A percentile compares a stretch with the other conserved stretches of the same genome.
These are phyloP conservation scores for Anisodus acutangulus DNA, from an alignment of 257 asterid genomes.

Conservation along the genomic window DNA sequence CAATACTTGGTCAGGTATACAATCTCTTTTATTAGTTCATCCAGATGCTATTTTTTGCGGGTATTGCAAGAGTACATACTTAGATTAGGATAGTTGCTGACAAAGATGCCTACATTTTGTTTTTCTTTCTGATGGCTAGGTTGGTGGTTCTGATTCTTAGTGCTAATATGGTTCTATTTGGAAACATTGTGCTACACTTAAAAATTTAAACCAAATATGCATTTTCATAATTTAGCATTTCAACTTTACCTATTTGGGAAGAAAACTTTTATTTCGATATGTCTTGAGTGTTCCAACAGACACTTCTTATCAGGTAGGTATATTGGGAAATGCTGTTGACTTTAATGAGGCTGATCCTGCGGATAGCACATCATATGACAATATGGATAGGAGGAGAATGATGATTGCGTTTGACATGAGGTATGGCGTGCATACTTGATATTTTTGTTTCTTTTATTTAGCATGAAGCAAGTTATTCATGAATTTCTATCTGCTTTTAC, in stretches of 20 bases:
- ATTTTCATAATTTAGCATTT: not conserved
- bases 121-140: conserved; percentile 17
- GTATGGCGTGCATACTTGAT: conserved; percentile 42
- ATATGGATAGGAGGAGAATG: conserved; percentile 70
- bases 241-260: not conserved
- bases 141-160: not conserved
- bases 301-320: conserved; percentile 69
- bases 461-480: conserved; percentile 29
- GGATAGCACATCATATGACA: conserved; percentile 50
- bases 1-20: not conserved
- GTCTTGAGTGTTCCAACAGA: conserved; percentile 28
- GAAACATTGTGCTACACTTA: conserved; percentile 9
- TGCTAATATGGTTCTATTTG: not conserved
- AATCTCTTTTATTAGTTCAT: conserved; percentile 17
- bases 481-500: conserved; percentile 23
- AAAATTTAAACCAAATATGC: not conserved
- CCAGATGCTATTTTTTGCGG: not conserved
- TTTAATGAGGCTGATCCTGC: conserved; percentile 60
- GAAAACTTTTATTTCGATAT: not conserved
- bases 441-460: conserved; percentile 30
- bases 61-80: not conserved
- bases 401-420: conserved; percentile 99
- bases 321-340: conserved; percentile 92
- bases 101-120: not conserved
- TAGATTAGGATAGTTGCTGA: conserved; percentile 1